These are phyloP conservation scores for Ilyonectria robusta DNA, from an alignment of 2,329 filamentous ascomycete species.

Conservation along the genomic window DNA sequence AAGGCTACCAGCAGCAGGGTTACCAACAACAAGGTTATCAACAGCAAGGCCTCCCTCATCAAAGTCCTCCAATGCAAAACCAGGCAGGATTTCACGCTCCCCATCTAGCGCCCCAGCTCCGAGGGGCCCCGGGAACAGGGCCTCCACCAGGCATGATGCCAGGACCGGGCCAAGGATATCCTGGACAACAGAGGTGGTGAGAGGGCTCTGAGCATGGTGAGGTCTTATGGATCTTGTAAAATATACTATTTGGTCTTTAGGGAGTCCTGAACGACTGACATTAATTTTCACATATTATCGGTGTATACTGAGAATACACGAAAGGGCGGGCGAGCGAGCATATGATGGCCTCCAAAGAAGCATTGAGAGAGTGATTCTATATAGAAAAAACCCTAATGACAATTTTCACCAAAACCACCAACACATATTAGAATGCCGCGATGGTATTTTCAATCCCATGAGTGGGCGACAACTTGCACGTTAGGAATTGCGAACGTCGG, in stretches of 20 bases:
- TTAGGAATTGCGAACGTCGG: too few relatives aligned
- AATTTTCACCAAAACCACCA: not conserved
- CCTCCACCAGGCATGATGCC: slow-evolving; percentile 25
- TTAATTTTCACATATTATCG: not conserved
- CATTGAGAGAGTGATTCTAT: not conserved
- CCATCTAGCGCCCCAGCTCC: slow-evolving; percentile 42
- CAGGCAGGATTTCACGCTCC: slow-evolving; percentile 36
- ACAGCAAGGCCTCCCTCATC: slow-evolving; percentile 22
- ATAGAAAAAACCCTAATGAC: not conserved
- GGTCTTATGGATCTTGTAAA: too few relatives aligned
- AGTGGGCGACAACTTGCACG: too few relatives aligned
- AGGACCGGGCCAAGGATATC: slow-evolving; percentile 19
- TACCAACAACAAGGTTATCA: slow-evolving; percentile 9
- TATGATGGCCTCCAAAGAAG: not conserved
- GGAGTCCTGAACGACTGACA: not conserved
- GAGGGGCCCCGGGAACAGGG: slow-evolving; percentile 31
- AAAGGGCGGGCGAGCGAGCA: slow-evolving; percentile 4
- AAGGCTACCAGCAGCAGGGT: slow-evolving; percentile 21
- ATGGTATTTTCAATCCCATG: not conserved
- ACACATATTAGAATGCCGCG: not conserved
- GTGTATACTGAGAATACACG: not conserved
- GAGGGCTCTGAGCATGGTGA: not conserved
- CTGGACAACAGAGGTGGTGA: slow-evolving; percentile 17
- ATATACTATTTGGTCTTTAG: not conserved
- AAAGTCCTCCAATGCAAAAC: not conserved